Evolutionary conservation across 257 asterid species (phyloP), one percentile per base, ranked within the genome.

Genomic region (Solanum clarkiae): DNA sequence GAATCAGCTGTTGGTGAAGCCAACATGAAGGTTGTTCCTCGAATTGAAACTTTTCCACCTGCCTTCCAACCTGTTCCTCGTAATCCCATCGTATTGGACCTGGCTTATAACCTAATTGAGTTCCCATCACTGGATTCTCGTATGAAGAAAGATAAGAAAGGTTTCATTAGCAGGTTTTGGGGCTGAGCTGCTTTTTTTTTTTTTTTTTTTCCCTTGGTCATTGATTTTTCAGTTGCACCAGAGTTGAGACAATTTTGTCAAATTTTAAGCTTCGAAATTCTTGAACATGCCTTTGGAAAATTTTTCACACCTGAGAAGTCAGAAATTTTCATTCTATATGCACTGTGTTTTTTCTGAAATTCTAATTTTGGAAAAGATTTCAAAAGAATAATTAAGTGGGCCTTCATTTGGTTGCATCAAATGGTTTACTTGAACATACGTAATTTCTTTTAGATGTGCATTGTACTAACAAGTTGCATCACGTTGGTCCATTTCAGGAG

Each of bases 1-100:
- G 98, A 95, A 87, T 92, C 98, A 13, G 98, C 97, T 71, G 92
- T 92, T 74, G 95, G 97, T 74, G 99, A 95, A 81, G 91, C 97
- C 66, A 84, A 91, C 85, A 87, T 89, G 65, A 93, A 89, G 80
- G 86, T 85, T 24, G 80, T 85, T 84, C 92, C 93, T 16, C 93
- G 86, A 59, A 90, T 92, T 36, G 90, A 80, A 84, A 86, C 88
- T 11, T 95, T 90, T 87, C 96, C 93, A 16, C 96, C 95, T 84
- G 84, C 94, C 22, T 91, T 91, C 87, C 92, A 89, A 86, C 85
- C 90, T 18, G 91, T 87, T 65, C 91, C 93, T 36, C 91, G 94
- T 49, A 91, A 91, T 84, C 93, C 97, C 45, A 92, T 92, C 8
- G 90, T 89, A 69, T 85, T 93, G 20, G 96, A 93, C 87, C 93